These are phyloP conservation scores for Euphrasia arctica DNA, from an alignment of 305 asterid species.

Conservation along the genomic window DNA sequence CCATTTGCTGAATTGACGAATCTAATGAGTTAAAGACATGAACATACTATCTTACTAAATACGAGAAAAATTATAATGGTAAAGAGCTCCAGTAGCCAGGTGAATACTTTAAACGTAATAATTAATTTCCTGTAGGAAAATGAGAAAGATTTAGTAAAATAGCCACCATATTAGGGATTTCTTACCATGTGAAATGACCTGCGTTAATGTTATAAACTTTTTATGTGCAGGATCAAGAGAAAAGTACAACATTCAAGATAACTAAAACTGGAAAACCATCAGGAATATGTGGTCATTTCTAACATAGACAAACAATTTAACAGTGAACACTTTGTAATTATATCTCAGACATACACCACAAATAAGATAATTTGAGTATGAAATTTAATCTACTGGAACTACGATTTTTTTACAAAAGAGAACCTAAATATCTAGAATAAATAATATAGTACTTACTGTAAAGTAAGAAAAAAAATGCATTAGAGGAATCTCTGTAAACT, in stretches of 20 bases:
- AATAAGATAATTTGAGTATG: conserved; percentile 15
- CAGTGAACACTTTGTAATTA: conserved; percentile 15
- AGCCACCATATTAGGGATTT: background rate
- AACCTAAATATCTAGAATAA: conserved; percentile 14
- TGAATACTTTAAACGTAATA: conserved; percentile 20
- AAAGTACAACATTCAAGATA: conserved; percentile 12
- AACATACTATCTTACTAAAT: conserved; percentile 20
- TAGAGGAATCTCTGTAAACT: conserved; percentile 13
- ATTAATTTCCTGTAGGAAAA: conserved; percentile 3
- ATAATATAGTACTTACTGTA: background rate
- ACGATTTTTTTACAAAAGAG: background rate
- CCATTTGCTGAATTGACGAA: conserved; percentile 15
- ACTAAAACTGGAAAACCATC: conserved; percentile 17
- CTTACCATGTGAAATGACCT: conserved; percentile 17
- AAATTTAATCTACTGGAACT: conserved; percentile 15
- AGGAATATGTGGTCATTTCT: conserved; percentile 12
- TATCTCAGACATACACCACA: conserved; percentile 6
- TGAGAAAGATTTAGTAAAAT: conserved; percentile 9
- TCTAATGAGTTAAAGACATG: conserved; percentile 14
- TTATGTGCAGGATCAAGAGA: conserved; percentile 6
- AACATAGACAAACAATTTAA: conserved; percentile 21
- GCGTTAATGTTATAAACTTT: background rate
- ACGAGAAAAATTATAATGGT: conserved; percentile 18
- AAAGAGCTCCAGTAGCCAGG: conserved; percentile 17
- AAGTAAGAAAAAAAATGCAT: conserved; percentile 11